Evolutionary conservation across 495 filamentous ascomycete species (phyloP).

Genomic region (Penicillium goetzii): DNA sequence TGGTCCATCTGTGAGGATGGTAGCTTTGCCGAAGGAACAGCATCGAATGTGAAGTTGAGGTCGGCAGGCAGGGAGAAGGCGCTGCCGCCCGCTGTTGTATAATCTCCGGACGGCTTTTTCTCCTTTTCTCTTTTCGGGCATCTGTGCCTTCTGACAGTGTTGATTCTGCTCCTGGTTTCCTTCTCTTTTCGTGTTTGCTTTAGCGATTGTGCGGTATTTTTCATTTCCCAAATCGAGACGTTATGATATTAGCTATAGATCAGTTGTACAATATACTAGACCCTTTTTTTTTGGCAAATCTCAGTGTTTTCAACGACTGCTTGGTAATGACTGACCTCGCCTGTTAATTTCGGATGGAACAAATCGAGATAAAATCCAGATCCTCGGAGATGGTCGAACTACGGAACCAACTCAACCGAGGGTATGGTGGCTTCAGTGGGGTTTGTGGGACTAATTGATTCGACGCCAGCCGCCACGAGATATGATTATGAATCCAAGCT

Average conservation of each 20-base stretch:
- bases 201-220: not conserved
- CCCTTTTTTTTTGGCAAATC: too few species aligned
- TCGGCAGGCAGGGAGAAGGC: not conserved
- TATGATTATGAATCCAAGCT: not conserved
- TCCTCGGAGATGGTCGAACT: not conserved
- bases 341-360: not conserved
- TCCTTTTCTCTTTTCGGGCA: not conserved
- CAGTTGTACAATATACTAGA: not conserved
- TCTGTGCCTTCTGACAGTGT: not conserved
- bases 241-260: not conserved
- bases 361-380: not conserved
- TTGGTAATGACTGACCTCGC: too few species aligned
- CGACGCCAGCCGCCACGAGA: not conserved
- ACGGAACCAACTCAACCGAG: not conserved
- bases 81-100: conserved; percentile 1
- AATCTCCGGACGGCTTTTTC: not conserved
- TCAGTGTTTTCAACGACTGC: too few species aligned
- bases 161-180: not conserved
- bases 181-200: not conserved
- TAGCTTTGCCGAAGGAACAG: conserved; percentile 39
- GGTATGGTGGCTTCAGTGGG: not conserved
- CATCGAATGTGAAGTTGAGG: conserved; percentile 21
- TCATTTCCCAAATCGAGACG: not conserved
- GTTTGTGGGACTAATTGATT: not conserved
- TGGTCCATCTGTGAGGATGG: conserved; percentile 38